These are phyloP conservation scores for Linaria vulgaris DNA, from an alignment of 257 asterid genomes.

Conservation along the genomic window DNA sequence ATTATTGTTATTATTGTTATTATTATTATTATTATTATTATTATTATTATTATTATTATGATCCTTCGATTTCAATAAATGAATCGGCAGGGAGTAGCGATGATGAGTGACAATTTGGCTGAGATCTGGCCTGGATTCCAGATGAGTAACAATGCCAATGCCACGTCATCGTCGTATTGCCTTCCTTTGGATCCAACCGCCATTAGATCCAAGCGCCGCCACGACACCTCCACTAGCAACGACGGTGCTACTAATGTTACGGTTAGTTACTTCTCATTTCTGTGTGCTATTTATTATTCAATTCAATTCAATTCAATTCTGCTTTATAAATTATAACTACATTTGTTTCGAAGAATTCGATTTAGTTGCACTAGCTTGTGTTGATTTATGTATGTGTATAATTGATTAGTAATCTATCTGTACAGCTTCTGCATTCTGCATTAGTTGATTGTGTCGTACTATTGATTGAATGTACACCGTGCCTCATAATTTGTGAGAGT, in stretches of 20 bases:
- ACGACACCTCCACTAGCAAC: conserved; percentile 49
- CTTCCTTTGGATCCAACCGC: conserved; percentile 48
- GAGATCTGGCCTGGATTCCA: conserved; percentile 65
- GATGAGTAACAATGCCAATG: conserved; percentile 29
- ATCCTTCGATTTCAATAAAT: conserved; percentile 29
- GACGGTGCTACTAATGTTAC: conserved; percentile 32
- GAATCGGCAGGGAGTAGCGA: conserved; percentile 52
- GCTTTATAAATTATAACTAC: no score
- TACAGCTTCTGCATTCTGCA: neutral
- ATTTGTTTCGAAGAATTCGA: no score
- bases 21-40: no score
- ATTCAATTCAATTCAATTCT: neutral
- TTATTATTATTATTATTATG: no score
- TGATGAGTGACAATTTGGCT: conserved; percentile 48
- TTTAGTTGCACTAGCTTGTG: neutral
- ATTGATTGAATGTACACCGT: neutral
- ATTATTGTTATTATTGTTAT: no score
- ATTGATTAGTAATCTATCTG: neutral
- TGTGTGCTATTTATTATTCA: neutral
- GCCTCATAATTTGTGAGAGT: neutral
- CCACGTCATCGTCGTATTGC: conserved; percentile 44
- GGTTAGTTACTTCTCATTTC: conserved; percentile 31
- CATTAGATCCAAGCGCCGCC: conserved; percentile 47
- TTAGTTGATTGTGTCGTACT: neutral
- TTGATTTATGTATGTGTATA: neutral